Base-by-base conservation (phyloP, 2,329 filamentous ascomycete species). In the Aaosphaeria pasadenensis region DNA sequence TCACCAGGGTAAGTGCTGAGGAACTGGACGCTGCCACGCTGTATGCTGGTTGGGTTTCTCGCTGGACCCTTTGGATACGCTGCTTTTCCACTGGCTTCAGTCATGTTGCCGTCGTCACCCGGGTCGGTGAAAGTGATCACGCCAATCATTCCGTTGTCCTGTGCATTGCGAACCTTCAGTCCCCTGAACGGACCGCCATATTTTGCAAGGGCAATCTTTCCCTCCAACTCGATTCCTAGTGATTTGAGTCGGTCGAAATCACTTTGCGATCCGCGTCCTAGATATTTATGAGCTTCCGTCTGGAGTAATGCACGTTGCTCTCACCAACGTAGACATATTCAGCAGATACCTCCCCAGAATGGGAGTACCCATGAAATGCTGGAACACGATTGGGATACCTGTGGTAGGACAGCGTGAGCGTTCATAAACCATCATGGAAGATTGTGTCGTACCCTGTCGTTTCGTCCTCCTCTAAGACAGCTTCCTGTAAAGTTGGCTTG, bases 11-110 rank as follows among this genome's bases (percentile, higher is more conserved):
- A 51, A 77, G 82, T 45, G 74, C 78, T 56, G 51, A 96, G 71
- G 60, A 89, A 95, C 44, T 73, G 66, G 4, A 77, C 75, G 31
- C 66, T 71, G 36, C 75, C 75, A 51, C 74, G 63, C 52, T 78
- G 75, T 1, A 77, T 72, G 11, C 64, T 65, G 1, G 72, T 68
- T 5, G 75, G 74, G 46, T 77, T 73, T 17, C 75, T 63, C n/a
- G 75, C 74, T 17, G 70, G 71, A 1, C 75, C 66, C 45, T 67
- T 47, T 4, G 67, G 67, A 56, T 77, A 77, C 3, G 74, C 62
- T 28, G 63, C 61, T 48, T 71, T 69, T 31, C 75, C 75, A 41
- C 77, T 77, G 9, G 67, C 71, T 49, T 73, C 71, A 6, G 74
- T 77, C 48, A 76, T 62, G 40, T 76, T 72, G 5, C 74, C 75